phyloP scores from a whole-genome alignment of 306 rosid species.

The Quercus ilex region DNA sequence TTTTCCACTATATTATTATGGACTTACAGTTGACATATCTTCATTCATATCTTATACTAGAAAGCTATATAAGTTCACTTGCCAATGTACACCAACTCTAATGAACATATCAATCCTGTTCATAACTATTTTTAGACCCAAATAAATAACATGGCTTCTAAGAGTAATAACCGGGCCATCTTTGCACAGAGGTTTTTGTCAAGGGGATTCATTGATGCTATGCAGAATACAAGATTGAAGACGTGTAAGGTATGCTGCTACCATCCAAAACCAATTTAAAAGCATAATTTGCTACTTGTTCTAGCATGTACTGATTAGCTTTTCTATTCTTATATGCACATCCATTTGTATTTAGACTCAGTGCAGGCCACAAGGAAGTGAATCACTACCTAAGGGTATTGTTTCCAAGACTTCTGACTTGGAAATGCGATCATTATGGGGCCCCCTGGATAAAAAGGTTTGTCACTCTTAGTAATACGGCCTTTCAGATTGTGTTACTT shows the following conservation, averaged over 20 bases:
- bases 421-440: slow-evolving; percentile 41
- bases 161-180: not conserved
- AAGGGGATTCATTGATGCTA: slow-evolving; percentile 13
- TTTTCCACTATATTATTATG: too few species aligned
- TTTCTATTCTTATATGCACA: not conserved
- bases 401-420: slow-evolving; percentile 36
- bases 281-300: not conserved
- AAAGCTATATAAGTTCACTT: not conserved
- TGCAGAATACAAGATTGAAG: slow-evolving; percentile 8
- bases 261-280: not conserved
- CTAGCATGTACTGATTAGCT: not conserved
- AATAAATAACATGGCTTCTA: not conserved
- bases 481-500: too few species aligned
- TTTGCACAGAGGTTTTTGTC: slow-evolving; percentile 19
- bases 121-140: not conserved
- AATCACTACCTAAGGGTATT: slow-evolving; percentile 38
- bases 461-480: not conserved
- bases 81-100: not conserved
- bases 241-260: slow-evolving; percentile 24
- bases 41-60: not conserved
- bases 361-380: slow-evolving; percentile 21
- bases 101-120: not conserved
- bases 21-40: not conserved
- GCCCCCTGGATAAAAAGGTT: slow-evolving; percentile 5
- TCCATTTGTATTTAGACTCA: slow-evolving; percentile 6